These are phyloP conservation scores for Trifolium fragiferum DNA, from an alignment of 306 rosid genomes.

Conservation along the genomic window DNA sequence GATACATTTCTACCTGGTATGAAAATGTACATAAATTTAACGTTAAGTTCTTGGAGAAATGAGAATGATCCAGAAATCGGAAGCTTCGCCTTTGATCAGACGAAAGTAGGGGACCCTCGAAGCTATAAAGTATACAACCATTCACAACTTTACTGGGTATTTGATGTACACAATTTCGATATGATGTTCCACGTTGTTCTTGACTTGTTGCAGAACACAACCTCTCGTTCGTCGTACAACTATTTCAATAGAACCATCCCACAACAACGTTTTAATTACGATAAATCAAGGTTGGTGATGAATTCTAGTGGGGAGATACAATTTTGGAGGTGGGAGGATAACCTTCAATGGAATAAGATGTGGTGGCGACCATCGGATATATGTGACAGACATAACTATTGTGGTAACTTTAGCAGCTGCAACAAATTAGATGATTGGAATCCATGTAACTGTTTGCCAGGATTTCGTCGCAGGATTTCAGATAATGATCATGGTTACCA, in stretches of 20 bases:
- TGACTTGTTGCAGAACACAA: neutral
- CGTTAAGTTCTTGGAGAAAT: slow-evolving; percentile 46
- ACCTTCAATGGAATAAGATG: accelerated
- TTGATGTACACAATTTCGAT: neutral
- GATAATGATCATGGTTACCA: neutral
- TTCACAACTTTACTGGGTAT: slow-evolving; percentile 14
- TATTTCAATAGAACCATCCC: neutral
- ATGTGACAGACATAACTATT: slow-evolving; percentile 36
- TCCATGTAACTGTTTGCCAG: slow-evolving; percentile 55
- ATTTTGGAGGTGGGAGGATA: neutral
- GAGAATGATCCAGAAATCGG: neutral
- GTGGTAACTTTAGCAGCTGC: slow-evolving; percentile 52
- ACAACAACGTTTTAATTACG: too few species aligned
- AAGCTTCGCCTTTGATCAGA: slow-evolving; percentile 35
- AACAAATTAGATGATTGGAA: neutral
- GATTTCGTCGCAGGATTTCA: slow-evolving; percentile 29
- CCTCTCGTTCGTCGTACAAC: too few species aligned
- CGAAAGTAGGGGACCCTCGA: neutral
- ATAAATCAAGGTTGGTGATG: slow-evolving; percentile 41
- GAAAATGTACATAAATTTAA: slow-evolving; percentile 38
- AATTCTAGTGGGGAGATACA: slow-evolving; percentile 19
- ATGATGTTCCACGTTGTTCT: accelerated
- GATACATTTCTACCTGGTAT: slow-evolving; percentile 61
- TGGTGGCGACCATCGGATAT: slow-evolving; percentile 32
- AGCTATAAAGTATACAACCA: neutral